A percentile compares a stretch with the other conserved stretches of the same genome.
Conservation (phyloP, 2,329 filamentous ascomycete species). For the Ophiocordyceps australis region DNA sequence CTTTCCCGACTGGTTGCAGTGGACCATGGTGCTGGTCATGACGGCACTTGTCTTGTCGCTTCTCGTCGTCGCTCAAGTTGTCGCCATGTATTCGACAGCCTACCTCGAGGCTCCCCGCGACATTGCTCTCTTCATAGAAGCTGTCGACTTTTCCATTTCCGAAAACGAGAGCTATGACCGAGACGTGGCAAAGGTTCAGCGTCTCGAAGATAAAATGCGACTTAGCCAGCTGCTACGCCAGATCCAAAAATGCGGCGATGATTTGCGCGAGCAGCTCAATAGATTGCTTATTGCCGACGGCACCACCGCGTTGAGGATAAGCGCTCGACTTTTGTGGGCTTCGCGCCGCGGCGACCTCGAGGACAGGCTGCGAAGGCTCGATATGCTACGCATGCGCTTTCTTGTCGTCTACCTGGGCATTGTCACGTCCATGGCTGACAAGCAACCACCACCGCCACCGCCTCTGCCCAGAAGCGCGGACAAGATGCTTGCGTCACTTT, state of each 20-base stretch:
- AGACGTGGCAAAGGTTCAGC: constrained; percentile 36
- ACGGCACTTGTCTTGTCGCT: constrained; percentile 38
- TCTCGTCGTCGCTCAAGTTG: constrained; percentile 32
- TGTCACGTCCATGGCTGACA: constrained; percentile 20
- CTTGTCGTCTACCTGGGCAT: constrained; percentile 46
- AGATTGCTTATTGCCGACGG: constrained; percentile 27
- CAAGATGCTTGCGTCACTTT: constrained; percentile 12
- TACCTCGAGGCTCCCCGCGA: constrained; percentile 40
- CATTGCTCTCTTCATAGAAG: constrained; percentile 37
- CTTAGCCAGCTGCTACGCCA: constrained; percentile 38
- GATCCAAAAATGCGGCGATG: constrained; percentile 41
- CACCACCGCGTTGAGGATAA: constrained; percentile 21
- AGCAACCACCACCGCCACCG: constrained; percentile 13
- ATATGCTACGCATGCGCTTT: constrained; percentile 45
- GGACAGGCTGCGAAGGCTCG: constrained; percentile 37
- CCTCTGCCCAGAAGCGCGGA: constrained; percentile 14
- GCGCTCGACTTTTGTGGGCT: constrained; percentile 39
- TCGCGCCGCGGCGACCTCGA: constrained; percentile 32
- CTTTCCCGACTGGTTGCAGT: constrained; percentile 31
- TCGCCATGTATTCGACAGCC: constrained; percentile 32
- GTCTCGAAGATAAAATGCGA: constrained; percentile 43
- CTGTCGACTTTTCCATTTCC: constrained; percentile 40
- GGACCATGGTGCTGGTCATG: constrained; percentile 38
- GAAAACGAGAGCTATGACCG: constrained; percentile 48
- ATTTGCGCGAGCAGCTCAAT: constrained; percentile 41